A percentile compares a stretch with the other conserved stretches of the same genome.
These are phyloP conservation scores for Hamigera avellanea DNA, from an alignment of 495 filamentous ascomycete genomes.

Conservation along the genomic window DNA sequence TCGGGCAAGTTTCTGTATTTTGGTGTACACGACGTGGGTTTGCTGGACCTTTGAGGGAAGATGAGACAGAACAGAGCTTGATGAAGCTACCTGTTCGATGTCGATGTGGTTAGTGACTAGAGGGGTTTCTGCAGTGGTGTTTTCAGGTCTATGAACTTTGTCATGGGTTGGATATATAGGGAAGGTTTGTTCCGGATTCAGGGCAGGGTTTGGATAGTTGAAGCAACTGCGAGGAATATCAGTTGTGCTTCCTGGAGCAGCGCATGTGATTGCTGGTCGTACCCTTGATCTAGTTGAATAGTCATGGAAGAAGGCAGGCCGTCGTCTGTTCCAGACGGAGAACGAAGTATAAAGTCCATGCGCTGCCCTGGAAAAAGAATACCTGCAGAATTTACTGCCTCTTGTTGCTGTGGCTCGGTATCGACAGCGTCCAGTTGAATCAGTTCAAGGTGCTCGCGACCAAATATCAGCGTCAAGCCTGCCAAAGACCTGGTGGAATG, in stretches of 20 bases:
- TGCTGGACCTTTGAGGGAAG: constrained; percentile 21
- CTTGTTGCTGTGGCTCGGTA: constrained; percentile 8
- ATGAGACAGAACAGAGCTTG: constrained; percentile 8
- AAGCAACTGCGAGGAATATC: constrained; percentile 23
- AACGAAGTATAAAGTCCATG: constrained; percentile 30
- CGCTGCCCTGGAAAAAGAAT: constrained; percentile 39
- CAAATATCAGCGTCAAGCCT: constrained; percentile 26
- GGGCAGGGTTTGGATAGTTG: constrained; percentile 33
- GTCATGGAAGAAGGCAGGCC: constrained; percentile 12
- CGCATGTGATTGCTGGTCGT: constrained; percentile 1
- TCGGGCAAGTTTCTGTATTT: constrained; percentile 29
- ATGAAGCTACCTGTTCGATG: constrained; percentile 15
- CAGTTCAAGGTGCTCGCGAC: constrained; percentile 16
- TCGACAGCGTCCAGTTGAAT: constrained; percentile 32
- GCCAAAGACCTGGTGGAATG: constrained; percentile 22
- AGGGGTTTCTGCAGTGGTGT: constrained; percentile 1
- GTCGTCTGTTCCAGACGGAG: constrained; percentile 1
- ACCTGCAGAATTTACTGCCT: constrained; percentile 21
- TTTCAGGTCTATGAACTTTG: background rate
- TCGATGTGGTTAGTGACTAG: constrained; percentile 8
- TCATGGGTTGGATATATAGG: constrained; percentile 12
- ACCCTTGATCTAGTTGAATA: constrained; percentile 34
- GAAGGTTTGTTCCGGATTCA: constrained; percentile 31
- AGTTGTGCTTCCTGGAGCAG: too few species aligned
- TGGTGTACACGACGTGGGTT: constrained; percentile 38